phyloP scores from a whole-genome alignment of 768 basidiomycete species.

The Kwoniella heveanensis region DNA sequence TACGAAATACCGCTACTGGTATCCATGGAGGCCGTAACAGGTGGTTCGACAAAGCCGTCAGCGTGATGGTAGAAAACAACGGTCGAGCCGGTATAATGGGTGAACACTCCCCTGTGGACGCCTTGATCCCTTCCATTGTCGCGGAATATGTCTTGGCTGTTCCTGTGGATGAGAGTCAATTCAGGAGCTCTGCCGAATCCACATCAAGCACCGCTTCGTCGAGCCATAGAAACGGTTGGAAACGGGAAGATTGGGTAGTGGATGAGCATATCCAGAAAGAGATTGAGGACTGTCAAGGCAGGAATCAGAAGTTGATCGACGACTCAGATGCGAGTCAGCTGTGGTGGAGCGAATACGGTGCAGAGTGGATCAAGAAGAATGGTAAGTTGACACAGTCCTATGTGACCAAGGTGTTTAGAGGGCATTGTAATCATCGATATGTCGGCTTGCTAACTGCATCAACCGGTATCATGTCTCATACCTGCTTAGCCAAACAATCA shows the following conservation, averaged over 20 bases:
- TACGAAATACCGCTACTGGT: constrained; percentile 71
- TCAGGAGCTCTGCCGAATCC: constrained; percentile 5
- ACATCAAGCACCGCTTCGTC: background rate
- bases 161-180: constrained; percentile 62
- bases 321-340: constrained; percentile 83
- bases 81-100: constrained; percentile 83
- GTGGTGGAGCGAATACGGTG: constrained; percentile 79
- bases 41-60: constrained; percentile 86
- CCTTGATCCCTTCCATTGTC: constrained; percentile 82
- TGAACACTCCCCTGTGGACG: constrained; percentile 88
- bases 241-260: constrained; percentile 71
- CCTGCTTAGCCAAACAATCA: constrained; percentile 59
- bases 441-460: too few relatives aligned
- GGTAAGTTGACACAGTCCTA: constrained; percentile 62
- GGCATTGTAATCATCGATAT: too few relatives aligned
- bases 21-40: constrained; percentile 69
- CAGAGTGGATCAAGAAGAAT: constrained; percentile 77
- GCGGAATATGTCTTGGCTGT: constrained; percentile 78
- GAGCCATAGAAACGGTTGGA: constrained; percentile 59
- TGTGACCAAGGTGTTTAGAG: too few relatives aligned
- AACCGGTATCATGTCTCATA: too few relatives aligned
- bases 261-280: constrained; percentile 66
- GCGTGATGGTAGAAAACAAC: constrained; percentile 79
- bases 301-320: constrained; percentile 65
- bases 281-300: constrained; percentile 64